Conservation (phyloP, 1,284 basidiomycete genomes). For the Meira miltonrushii region DNA sequence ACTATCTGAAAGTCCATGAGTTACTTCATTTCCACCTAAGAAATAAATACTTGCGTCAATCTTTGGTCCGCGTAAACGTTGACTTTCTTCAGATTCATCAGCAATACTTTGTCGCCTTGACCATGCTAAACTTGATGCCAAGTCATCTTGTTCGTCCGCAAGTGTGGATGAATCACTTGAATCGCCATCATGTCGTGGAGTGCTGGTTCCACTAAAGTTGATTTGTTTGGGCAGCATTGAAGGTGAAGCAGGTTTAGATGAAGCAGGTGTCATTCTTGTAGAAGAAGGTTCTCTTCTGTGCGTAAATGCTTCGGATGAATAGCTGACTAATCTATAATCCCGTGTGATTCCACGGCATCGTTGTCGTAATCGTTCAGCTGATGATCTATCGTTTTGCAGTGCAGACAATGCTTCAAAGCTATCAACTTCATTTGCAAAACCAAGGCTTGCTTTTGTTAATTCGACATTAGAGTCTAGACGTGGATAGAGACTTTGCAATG, state of each 20-base stretch:
- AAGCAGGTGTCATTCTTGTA: not conserved
- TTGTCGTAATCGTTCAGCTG: conserved; percentile 28
- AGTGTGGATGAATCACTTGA: not conserved
- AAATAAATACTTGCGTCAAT: conserved; percentile 36
- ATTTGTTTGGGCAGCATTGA: too few species aligned
- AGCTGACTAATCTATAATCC: conserved; percentile 45
- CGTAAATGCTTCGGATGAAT: conserved; percentile 12
- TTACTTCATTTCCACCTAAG: conserved; percentile 48
- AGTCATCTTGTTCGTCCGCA: not conserved
- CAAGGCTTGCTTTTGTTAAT: conserved; percentile 7
- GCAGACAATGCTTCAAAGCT: not conserved
- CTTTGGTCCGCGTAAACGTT: not conserved
- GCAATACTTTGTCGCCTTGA: conserved; percentile 18
- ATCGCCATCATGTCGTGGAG: not conserved
- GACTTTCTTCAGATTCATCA: not conserved
- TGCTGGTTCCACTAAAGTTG: not conserved
- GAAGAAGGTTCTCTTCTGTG: not conserved
- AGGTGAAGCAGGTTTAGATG: not conserved
- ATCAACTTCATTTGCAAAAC: conserved; percentile 26
- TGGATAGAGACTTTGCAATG: conserved; percentile 34
- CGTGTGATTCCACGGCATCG: conserved; percentile 44
- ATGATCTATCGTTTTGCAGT: conserved; percentile 19
- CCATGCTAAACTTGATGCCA: conserved; percentile 18
- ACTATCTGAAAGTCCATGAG: conserved; percentile 46
- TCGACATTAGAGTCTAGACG: conserved; percentile 26